Evolutionary conservation across 345 rosid genomes (phyloP).

Genomic region (Dipteronia dyeriana): DNA sequence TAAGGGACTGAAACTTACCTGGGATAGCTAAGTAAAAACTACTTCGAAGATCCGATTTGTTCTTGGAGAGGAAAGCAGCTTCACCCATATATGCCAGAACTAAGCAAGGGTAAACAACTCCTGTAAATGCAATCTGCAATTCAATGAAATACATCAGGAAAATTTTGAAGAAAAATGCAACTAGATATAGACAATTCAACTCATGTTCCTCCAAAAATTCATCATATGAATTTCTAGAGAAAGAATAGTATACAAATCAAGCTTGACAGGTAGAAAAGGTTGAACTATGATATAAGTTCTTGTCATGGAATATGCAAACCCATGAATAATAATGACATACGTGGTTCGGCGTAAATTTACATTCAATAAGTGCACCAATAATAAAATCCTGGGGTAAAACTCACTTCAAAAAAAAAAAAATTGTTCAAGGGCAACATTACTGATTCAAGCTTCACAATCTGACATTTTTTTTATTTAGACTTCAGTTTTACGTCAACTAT

Average conservation of each 20-base stretch:
- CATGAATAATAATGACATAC: too few species aligned
- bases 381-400: too few species aligned
- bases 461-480: not conserved
- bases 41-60: constrained; percentile 28
- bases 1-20: constrained; percentile 18
- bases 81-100: constrained; percentile 45
- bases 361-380: too few species aligned
- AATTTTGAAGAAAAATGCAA: not conserved
- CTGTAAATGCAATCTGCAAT: constrained; percentile 39
- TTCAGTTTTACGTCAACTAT: not conserved
- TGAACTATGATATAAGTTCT: too few species aligned
- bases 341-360: too few species aligned
- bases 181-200: not conserved
- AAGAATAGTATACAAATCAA: not conserved
- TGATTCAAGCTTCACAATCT: too few species aligned
- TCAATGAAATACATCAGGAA: not conserved
- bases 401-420: too few species aligned
- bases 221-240: not conserved
- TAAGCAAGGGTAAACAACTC: constrained; percentile 37
- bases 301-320: too few species aligned
- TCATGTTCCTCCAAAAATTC: too few species aligned
- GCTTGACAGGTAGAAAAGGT: too few species aligned
- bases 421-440: too few species aligned
- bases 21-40: constrained; percentile 40
- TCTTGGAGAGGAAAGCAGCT: constrained; percentile 43